Base-by-base conservation (phyloP, 805 yeast species). In the Allodekkera sacchari region DNA sequence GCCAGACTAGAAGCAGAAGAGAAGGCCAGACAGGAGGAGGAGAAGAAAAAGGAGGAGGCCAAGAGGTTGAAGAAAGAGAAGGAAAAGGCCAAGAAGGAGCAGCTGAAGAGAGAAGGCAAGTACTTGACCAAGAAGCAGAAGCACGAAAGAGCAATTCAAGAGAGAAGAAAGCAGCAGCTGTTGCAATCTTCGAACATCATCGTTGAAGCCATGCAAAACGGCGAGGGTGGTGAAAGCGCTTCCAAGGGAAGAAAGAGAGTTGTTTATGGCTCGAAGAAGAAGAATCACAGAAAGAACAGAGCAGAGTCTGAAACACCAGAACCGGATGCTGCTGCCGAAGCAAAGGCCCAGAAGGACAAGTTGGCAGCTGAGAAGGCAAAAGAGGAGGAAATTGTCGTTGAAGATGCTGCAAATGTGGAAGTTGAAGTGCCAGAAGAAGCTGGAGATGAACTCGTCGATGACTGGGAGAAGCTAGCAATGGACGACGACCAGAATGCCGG, bases 91-190 rank as follows among this genome's bases (percentile, higher is more conserved):
- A 87, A 82, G 67, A 80, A 74, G 44, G 98, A 92, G 50, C 89
- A 84, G 62, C 74, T 92, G 56, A 84, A 83, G 62, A 92, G 96
- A 22, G 96, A 89, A 61, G 99, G 99, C 52, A 92, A 92, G 55
- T 76, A 79, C 34, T 63, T 92, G 53, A 83, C 96, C 37, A 92
- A 84, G 66, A 89, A 88, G 55, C 98, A 92, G 68, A 85, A 83
- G 61, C 95, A 87, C 59, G 95, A 87, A 55, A 83, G 83, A 63
- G 83, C 77, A 33, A 59, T 77, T 25, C 73, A 78, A 49, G 96
- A 89, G 53, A 82, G 83, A 55, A 85, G 97, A 64, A 82, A 94
- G 57, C 83, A 83, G 43, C 87, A 79, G 49, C 66, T 89, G 39
- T 68, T 89, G 43, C 78, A 78, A 37, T 63, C 87, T 22, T 82